Conservation (phyloP, 371 early-diverging fungal species). For the Mortierella sp. region DNA sequence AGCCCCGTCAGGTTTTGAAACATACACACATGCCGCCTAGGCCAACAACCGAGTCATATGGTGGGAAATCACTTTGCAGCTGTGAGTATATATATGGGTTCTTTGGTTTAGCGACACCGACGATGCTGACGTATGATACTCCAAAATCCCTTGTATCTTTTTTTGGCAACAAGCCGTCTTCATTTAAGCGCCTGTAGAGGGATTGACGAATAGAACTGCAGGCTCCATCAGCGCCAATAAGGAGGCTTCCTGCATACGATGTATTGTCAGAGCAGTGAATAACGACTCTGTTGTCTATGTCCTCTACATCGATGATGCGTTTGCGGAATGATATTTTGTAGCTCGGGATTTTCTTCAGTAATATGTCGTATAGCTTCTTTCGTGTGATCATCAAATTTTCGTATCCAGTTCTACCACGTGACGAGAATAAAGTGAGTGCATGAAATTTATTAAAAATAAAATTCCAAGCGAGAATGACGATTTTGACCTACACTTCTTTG, state of each 20-base stretch:
- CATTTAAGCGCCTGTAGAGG: neutral
- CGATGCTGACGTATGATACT: conserved; percentile 4
- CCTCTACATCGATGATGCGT: conserved; percentile 11
- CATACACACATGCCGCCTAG: neutral
- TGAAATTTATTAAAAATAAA: neutral
- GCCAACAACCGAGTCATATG: conserved; percentile 1
- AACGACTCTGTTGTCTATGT: conserved; percentile 3
- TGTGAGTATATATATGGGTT: conserved; percentile 1
- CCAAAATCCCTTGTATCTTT: neutral
- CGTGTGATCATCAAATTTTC: conserved; percentile 12
- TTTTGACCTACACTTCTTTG: neutral
- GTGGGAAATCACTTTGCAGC: neutral
- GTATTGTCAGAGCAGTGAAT: conserved; percentile 14
- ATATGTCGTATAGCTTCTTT: conserved; percentile 9
- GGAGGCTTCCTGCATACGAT: conserved; percentile 11
- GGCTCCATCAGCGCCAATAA: conserved; percentile 24
- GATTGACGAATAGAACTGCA: conserved; percentile 12
- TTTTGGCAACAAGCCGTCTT: neutral
- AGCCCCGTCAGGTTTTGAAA: neutral
- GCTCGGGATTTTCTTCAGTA: conserved; percentile 11
- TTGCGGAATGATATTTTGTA: conserved; percentile 18
- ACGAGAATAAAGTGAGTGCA: neutral
- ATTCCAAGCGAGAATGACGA: neutral
- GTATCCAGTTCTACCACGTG: conserved; percentile 11
- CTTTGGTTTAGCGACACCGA: conserved; percentile 3